These are phyloP conservation scores for Bathelium albidoporum DNA, from an alignment of 495 filamentous ascomycete genomes.

Conservation along the genomic window DNA sequence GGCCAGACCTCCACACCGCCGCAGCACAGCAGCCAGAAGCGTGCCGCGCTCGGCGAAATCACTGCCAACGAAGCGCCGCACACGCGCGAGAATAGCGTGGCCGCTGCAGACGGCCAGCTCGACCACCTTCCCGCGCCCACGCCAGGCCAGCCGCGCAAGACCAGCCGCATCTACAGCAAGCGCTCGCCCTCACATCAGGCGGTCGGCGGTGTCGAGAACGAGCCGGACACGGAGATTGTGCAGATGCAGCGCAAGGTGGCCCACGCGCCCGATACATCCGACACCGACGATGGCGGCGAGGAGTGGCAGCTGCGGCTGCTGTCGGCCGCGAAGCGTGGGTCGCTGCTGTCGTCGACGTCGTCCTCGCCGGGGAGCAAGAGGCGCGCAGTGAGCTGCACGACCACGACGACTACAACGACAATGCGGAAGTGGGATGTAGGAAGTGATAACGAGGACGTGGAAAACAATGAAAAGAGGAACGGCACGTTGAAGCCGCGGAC, in stretches of 20 bases:
- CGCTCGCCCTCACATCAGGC: constrained; percentile 32
- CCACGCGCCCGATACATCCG: constrained; percentile 37
- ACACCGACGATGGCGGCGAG: constrained; percentile 63
- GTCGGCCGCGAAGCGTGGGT: constrained; percentile 41
- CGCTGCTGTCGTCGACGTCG: constrained; percentile 32
- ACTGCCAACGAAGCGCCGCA: constrained; percentile 54
- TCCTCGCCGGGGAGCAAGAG: constrained; percentile 37
- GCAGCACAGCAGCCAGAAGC: constrained; percentile 56
- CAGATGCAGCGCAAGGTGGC: constrained; percentile 40
- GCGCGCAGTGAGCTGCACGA: constrained; percentile 50
- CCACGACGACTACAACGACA: constrained; percentile 50
- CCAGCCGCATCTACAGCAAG: constrained; percentile 46
- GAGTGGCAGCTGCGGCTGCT: constrained; percentile 65
- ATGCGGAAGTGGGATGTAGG: constrained; percentile 24
- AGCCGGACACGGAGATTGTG: constrained; percentile 37
- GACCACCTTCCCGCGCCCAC: constrained; percentile 90
- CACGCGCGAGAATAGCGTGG: background rate
- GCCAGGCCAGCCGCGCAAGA: constrained; percentile 90
- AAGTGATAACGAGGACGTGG: constrained; percentile 41
- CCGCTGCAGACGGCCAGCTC: background rate
- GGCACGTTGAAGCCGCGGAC: constrained; percentile 51
- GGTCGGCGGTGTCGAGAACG: constrained; percentile 31
- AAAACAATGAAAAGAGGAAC: constrained; percentile 31
- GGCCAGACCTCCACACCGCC: constrained; percentile 72
- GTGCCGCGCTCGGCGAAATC: constrained; percentile 81